Percentiles rank a stretch among this genome's conserved stretches.
phyloP scores from a whole-genome alignment of 208 protist genomes.

The Leishmania braziliensis region DNA sequence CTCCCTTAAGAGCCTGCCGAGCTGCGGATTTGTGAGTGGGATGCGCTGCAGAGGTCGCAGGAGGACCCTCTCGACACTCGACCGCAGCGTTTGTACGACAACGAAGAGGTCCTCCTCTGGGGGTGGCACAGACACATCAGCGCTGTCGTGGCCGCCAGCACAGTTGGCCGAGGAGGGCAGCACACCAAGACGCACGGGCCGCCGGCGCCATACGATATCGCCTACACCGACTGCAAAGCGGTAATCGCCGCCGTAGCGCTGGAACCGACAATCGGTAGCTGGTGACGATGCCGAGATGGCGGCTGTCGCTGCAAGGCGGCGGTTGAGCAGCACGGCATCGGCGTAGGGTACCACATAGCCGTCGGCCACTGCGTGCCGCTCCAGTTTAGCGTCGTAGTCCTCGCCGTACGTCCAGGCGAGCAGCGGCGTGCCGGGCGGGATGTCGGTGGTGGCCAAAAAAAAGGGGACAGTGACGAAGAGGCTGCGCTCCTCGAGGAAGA shows the following conservation, averaged over 20 bases:
- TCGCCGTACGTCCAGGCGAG: slow-evolving; percentile 90
- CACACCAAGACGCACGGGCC: slow-evolving; percentile 10
- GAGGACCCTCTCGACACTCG: slow-evolving; percentile 48
- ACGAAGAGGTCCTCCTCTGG: slow-evolving; percentile 72
- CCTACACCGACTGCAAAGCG: slow-evolving; percentile 65
- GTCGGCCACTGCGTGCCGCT: slow-evolving; percentile 70
- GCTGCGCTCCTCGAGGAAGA: slow-evolving; percentile 67
- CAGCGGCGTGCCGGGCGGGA: slow-evolving; percentile 61
- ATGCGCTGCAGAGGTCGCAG: slow-evolving; percentile 43
- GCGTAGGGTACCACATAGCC: slow-evolving; percentile 67
- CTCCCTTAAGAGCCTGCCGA: slow-evolving; percentile 28
- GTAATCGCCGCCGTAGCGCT: slow-evolving; percentile 84
- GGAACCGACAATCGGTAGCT: slow-evolving; percentile 16
- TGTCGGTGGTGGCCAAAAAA: slow-evolving; percentile 79
- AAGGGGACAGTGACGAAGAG: slow-evolving; percentile 80
- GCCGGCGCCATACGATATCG: slow-evolving; percentile 83
- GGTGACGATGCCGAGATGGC: neutral
- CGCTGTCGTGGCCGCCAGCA: neutral
- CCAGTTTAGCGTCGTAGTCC: slow-evolving; percentile 85
- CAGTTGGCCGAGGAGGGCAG: neutral
- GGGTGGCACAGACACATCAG: slow-evolving; percentile 11
- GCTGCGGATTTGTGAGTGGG: slow-evolving; percentile 8
- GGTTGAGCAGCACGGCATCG: slow-evolving; percentile 67
- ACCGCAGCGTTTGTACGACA: slow-evolving; percentile 46
- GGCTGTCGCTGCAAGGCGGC: slow-evolving; percentile 15